Evolutionary conservation across 2,329 filamentous ascomycete species (phyloP), one percentile per base, ranked within the genome.

Genomic region (Colletotrichum scovillei): DNA sequence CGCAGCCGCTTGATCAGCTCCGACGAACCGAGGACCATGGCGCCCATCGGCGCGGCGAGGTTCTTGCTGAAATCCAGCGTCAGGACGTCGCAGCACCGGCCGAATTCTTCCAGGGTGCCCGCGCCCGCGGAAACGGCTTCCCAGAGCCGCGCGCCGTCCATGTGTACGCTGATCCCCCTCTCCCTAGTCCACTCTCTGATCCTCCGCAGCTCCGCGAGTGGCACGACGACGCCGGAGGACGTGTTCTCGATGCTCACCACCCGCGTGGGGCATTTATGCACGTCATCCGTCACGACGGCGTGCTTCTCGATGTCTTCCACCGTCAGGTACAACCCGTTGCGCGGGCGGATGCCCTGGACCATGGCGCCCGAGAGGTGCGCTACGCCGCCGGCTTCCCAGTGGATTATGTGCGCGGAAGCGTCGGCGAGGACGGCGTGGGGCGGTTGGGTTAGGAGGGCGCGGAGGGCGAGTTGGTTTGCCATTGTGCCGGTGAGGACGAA

Each of bases 401-500:
- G 86, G 74, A 93, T 83, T 72, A 95, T 92, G 79, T 96, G 93
- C 2, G 89, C 87, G 32, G 92, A 86, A 72, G 89, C 84, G 78
- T 95, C 93, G 77, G 91, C 92, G 11, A 95, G 85, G 24, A 96
- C 87, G 24, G 88, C 87, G 79, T 95, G 90, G 0, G 94, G 94
- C 6, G 94, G 93, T 62, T 91, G 90, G 1, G 84, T 85, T 7
- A 95, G 87, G 76, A 95, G 91, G 1, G 92, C 87, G 38, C 93
- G 92, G 49, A 95, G 86, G 1, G 92, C 90, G 53, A 96, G 86
- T 79, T 95, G 93, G 82, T 95, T 95, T 46, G 92, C 93, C 93
- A 95, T 95, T 1, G 93, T 95, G 5, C 94, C 94, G 0, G 92
- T 93, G 76, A 94, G 87, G 56, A 95, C 93, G 72, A 95, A 90